These are phyloP conservation scores for Cercospora sp. DNA, from an alignment of 2,329 filamentous ascomycete genomes.

Conservation along the genomic window DNA sequence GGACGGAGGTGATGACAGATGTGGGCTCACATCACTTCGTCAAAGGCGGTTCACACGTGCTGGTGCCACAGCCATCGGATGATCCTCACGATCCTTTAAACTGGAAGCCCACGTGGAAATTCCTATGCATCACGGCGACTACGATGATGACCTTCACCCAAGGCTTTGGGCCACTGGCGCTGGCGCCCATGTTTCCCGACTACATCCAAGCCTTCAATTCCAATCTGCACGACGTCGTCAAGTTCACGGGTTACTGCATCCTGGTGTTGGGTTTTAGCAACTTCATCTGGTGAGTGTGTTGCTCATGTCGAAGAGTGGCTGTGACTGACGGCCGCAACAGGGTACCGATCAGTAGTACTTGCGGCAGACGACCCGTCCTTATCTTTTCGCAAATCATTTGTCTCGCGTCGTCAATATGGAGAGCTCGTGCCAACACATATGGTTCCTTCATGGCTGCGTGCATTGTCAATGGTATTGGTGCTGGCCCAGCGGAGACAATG, in stretches of 20 bases:
- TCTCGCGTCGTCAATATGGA: slow-evolving; percentile 57
- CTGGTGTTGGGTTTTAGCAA: slow-evolving; percentile 60
- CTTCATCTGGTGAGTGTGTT: slow-evolving; percentile 55
- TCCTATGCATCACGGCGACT: slow-evolving; percentile 49
- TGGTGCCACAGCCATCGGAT: slow-evolving; percentile 55
- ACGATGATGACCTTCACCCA: slow-evolving; percentile 54
- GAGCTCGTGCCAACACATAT: slow-evolving; percentile 59
- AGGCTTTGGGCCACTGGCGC: slow-evolving; percentile 56
- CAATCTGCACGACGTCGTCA: slow-evolving; percentile 46
- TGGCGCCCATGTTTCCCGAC: slow-evolving; percentile 61
- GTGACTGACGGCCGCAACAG: slow-evolving; percentile 35
- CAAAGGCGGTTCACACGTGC: slow-evolving; percentile 51
- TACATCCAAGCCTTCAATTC: slow-evolving; percentile 58
- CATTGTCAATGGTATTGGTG: slow-evolving; percentile 63
- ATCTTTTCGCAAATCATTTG: slow-evolving; percentile 56
- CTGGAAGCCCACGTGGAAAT: slow-evolving; percentile 52
- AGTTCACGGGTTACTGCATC: slow-evolving; percentile 59
- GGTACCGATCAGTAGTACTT: slow-evolving; percentile 57
- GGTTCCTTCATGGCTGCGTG: slow-evolving; percentile 62
- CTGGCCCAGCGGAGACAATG: slow-evolving; percentile 62
- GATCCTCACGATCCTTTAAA: slow-evolving; percentile 45
- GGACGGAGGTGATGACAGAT: slow-evolving; percentile 62
- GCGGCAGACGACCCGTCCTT: slow-evolving; percentile 56
- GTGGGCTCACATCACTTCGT: slow-evolving; percentile 65
- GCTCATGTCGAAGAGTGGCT: neutral